Base-by-base conservation (phyloP, 2,329 filamentous ascomycete genomes). In the Dichotomopilus funicola region DNA sequence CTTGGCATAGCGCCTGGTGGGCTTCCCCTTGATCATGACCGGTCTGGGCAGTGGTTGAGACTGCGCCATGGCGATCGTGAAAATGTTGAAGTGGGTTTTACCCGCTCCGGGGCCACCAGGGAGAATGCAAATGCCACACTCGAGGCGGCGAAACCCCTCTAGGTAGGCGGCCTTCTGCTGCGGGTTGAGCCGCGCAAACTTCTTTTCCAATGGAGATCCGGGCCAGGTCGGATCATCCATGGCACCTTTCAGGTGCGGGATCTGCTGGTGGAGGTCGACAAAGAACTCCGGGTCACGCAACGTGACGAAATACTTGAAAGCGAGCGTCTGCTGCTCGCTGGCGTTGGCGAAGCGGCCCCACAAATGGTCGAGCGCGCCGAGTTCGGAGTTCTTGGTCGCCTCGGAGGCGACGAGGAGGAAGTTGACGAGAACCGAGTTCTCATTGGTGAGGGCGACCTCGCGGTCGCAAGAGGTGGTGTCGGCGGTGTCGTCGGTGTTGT, bases 81-180 rank as follows among this genome's bases (percentile, higher is more conserved):
- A 57, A 1, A 59, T 34, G 36, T 59, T 56, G 40, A 55, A 55
- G n/a, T 57, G 52, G 0, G 58, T 59, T 19, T 59, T 59, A 4
- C 58, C 58, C 2, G 58, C 58, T 1, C 58, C 58, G 9, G 55
- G 58, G 13, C 58, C 51, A 1, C 58, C 58, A 11, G 55, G 58
- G 5, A 57, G 31, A n/a, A 59, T 53, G 41, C 46, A 53, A 13
- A 57, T 55, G 9, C 54, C 58, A 37, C 54, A 59, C 1, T 31
- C 40, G 1, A 59, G 35, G 4, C 43, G 42, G 8, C 33, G 31
- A 27, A 59, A 56, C 1, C 57, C 57, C 4, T 56, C 11, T 2
- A 59, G 13, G 38, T 54, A 59, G 4, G 54, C 57, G 1, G 36
- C 44, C n/a, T 40, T 49, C 19, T 59, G 57, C 8, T 56, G 54